Conservation (phyloP, 495 filamentous ascomycete genomes). For the Aspergillus egyptiacus region DNA sequence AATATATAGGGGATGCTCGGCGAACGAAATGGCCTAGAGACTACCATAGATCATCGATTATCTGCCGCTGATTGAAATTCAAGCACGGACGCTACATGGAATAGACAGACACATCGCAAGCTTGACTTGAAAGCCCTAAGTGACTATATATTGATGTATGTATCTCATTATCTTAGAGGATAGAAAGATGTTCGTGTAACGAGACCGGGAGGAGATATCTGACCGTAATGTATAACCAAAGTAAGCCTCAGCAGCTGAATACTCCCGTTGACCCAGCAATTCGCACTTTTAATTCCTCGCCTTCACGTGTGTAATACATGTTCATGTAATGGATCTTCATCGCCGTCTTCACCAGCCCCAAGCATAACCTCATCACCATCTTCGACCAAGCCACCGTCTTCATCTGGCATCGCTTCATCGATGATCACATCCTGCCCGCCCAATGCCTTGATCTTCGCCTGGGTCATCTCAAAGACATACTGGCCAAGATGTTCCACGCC, state of each 20-base stretch:
- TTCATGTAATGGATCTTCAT: conserved; percentile 37
- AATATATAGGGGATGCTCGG: not conserved
- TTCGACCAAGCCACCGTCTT: conserved; percentile 40
- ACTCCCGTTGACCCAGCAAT: not conserved
- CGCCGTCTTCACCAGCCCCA: conserved; percentile 30
- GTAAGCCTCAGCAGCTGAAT: not conserved
- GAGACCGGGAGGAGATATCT: not conserved
- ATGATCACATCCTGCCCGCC: conserved; percentile 35
- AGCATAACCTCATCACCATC: conserved; percentile 42
- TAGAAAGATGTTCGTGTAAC: not conserved
- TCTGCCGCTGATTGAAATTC: too few relatives aligned
- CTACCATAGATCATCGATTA: not conserved
- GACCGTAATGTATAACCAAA: not conserved
- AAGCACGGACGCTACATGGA: too few relatives aligned
- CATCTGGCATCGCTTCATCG: conserved; percentile 31
- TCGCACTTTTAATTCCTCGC: not conserved
- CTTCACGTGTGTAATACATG: conserved; percentile 15
- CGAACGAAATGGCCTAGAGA: not conserved
- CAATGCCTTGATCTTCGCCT: conserved; percentile 67
- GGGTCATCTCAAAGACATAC: conserved; percentile 96
- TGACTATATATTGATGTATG: not conserved
- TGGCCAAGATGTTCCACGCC: conserved; percentile 91
- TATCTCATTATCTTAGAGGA: not conserved
- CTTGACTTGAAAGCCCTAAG: not conserved
- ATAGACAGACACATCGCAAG: not conserved